Conservation (phyloP, 179 eudicot species). For the Amaranthus tricolor region DNA sequence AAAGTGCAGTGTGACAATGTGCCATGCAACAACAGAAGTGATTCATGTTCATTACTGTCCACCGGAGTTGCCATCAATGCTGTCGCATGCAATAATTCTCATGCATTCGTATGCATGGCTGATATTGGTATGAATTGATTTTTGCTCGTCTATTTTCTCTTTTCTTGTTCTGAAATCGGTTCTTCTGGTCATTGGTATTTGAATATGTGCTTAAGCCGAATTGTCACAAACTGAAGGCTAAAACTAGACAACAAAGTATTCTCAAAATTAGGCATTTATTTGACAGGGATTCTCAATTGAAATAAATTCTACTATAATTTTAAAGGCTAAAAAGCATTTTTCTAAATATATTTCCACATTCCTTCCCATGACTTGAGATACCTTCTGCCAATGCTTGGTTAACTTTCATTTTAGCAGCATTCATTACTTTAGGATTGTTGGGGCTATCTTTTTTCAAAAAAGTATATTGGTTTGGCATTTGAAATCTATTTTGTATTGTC, state of each 20-base stretch:
- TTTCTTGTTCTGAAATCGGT: not conserved
- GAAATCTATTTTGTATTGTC: not conserved
- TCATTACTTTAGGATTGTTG: no score
- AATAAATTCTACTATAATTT: no score
- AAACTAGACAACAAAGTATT: no score
- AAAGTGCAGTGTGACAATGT: constrained; percentile 40
- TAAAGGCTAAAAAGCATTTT: no score
- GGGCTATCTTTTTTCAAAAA: no score
- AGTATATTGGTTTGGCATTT: not conserved
- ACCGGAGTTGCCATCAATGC: constrained; percentile 41
- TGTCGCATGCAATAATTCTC: constrained; percentile 57
- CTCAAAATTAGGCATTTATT: no score
- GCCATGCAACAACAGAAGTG: constrained; percentile 40
- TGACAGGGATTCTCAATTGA: no score
- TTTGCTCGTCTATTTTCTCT: not conserved
- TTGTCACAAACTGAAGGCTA: not conserved
- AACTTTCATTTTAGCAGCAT: no score
- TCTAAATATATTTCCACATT: no score
- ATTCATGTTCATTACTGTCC: constrained; percentile 50
- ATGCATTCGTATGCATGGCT: constrained; percentile 62
- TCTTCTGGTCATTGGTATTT: not conserved
- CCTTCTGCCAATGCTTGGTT: no score
- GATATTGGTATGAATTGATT: constrained; percentile 44
- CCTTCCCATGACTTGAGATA: no score
- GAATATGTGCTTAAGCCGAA: not conserved